Evolutionary conservation across 2,329 filamentous ascomycete species (phyloP).

Genomic region (Diaporthe sp.): DNA sequence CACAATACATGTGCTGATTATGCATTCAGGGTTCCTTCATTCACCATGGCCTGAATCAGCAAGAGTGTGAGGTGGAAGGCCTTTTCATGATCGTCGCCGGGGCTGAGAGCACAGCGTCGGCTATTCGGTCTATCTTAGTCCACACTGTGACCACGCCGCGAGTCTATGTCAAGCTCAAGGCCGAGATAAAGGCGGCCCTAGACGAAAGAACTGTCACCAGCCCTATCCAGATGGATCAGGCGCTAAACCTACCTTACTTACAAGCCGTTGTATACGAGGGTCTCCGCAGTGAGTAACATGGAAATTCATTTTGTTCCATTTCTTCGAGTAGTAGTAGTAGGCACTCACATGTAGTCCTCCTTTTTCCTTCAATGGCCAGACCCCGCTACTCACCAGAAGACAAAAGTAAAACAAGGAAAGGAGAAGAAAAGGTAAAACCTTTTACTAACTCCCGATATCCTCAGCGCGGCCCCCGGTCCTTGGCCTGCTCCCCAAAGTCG

Average conservation of each 20-base stretch:
- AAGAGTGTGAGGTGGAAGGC: constrained; percentile 57
- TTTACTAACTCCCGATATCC: background rate
- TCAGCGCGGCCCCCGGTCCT: constrained; percentile 43
- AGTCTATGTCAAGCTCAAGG: constrained; percentile 36
- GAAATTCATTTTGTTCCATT: background rate
- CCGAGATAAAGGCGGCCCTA: constrained; percentile 40
- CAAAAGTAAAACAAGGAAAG: no score
- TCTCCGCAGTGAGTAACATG: constrained; percentile 37
- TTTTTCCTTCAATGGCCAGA: background rate
- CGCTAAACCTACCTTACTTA: constrained; percentile 42
- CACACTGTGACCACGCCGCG: constrained; percentile 39
- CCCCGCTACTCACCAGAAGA: background rate
- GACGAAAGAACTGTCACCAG: constrained; percentile 34
- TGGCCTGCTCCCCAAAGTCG: constrained; percentile 44
- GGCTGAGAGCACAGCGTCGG: constrained; percentile 64
- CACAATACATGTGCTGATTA: background rate
- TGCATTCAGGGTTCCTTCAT: constrained; percentile 58
- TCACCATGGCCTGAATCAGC: constrained; percentile 54
- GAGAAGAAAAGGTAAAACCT: background rate
- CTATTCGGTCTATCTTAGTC: constrained; percentile 57
- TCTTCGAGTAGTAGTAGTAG: no score
- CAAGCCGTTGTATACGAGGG: constrained; percentile 46
- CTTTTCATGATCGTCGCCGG: constrained; percentile 56
- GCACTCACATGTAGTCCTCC: no score
- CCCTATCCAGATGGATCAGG: constrained; percentile 41